Conservation (phyloP, 2,329 filamentous ascomycete species). For the Fusarium xyrophilum region DNA sequence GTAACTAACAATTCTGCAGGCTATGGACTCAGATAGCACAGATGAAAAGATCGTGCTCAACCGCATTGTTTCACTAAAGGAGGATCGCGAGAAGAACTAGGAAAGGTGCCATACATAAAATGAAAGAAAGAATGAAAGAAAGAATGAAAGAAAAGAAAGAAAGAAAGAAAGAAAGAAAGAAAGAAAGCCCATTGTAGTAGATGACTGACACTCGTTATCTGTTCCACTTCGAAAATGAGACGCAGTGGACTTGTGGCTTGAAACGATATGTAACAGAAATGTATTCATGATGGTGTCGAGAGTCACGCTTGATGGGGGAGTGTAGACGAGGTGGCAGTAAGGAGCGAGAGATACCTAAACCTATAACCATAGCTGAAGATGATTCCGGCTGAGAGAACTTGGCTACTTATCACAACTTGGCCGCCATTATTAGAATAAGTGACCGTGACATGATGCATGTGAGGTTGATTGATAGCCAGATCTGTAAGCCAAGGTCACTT, state of each 20-base stretch:
- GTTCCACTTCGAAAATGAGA: not conserved
- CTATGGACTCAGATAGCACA: slow-evolving; percentile 78
- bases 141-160: not conserved
- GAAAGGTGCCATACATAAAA: not conserved
- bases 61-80: slow-evolving; percentile 89
- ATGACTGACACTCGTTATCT: not conserved
- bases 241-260: not conserved
- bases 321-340: not conserved
- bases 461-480: not conserved
- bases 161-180: not conserved
- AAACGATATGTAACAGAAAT: not conserved
- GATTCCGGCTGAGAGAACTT: too few species aligned
- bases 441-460: not conserved
- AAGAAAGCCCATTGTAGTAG: not conserved
- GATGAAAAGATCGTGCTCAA: slow-evolving; percentile 86
- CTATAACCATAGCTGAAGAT: not conserved
- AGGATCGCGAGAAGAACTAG: slow-evolving; percentile 73
- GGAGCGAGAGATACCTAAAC: not conserved
- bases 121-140: not conserved
- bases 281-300: not conserved
- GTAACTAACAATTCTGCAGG: slow-evolving; percentile 50
- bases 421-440: not conserved
- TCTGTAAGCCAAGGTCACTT: not conserved
- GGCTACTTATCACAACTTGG: not conserved
- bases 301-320: not conserved